Evolutionary conservation across 2,329 filamentous ascomycete species (phyloP), one percentile per base, ranked within the genome.

Genomic region (Emergomyces orientalis): DNA sequence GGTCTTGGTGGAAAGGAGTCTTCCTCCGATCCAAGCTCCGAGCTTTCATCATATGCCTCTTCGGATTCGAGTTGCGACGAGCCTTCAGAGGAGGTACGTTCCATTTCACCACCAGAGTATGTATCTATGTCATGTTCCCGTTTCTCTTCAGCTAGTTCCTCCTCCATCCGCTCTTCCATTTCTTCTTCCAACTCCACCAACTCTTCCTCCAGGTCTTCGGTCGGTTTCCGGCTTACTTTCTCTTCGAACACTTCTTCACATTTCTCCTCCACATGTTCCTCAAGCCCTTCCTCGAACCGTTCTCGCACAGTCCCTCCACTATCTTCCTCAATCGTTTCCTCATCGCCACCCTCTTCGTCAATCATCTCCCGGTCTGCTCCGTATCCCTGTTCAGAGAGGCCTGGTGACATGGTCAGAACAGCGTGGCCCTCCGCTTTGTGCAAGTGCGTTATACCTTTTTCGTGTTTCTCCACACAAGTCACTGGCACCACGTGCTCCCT

Each of bases 81-180:
- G 59, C 9, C 45, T 59, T 64, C 58, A 1, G 34, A 56, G 39
- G 22, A n/a, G 27, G 22, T 37, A 51, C 56, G 47, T 27, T 25
- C n/a, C 39, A 56, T 47, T 37, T 55, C 62, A 49, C 57, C 55
- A 11, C 32, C 63, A 34, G 62, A 49, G 39, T 61, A 37, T 41
- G 59, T 51, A 64, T 62, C 64, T 41, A 66, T 62, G n/a, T 65
- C 64, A 8, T 66, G 60, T 32, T 64, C 59, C 22, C 61, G 59
- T 14, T 47, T 51, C 27, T 63, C 62, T 14, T 56, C 14, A 13
- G 52, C 60, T 8, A 41, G 22, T 19, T 63, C 55, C 34, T 62
- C 41, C 41, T 47, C 39, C 27, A 27, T 7, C 25, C 37, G n/a
- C 8, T 39, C 55, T 30, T 58, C 55, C 25, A 58, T 11, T 19